These are phyloP conservation scores for Globisporangium perplexum DNA, from an alignment of 352 stramenopile genomes.

Conservation along the genomic window DNA sequence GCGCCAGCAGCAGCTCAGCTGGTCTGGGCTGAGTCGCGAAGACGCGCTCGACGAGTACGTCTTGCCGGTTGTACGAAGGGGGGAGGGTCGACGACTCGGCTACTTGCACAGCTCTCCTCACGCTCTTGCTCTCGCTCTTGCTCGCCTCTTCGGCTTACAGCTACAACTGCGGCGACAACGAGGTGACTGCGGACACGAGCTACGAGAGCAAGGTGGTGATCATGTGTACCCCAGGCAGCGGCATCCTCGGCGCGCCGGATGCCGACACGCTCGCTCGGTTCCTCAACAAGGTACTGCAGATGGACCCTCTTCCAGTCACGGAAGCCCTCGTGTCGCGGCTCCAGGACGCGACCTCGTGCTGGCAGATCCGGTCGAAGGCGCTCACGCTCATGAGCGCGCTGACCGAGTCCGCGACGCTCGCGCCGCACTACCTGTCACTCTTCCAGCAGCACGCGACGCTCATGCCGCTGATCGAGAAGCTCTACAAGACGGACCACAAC, in stretches of 20 bases:
- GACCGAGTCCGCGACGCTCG: constrained; percentile 35
- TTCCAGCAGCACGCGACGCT: constrained; percentile 22
- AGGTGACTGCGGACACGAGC: constrained; percentile 4
- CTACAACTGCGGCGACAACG: constrained; percentile 18
- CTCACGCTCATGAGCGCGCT: constrained; percentile 51
- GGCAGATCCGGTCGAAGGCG: constrained; percentile 49
- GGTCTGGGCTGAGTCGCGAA: constrained; percentile 40
- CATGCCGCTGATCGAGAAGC: constrained; percentile 24
- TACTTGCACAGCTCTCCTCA: not conserved
- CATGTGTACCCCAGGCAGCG: constrained; percentile 37
- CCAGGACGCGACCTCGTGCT: constrained; percentile 26
- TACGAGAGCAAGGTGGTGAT: constrained; percentile 48
- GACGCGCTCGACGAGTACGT: constrained; percentile 43
- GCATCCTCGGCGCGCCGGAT: constrained; percentile 52
- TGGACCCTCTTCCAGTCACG: constrained; percentile 24
- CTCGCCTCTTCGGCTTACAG: constrained; percentile 7
- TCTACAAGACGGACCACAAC: constrained; percentile 31
- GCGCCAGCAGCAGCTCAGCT: constrained; percentile 23
- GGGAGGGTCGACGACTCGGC: too few relatives aligned
- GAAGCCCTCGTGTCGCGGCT: constrained; percentile 31
- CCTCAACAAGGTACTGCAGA: constrained; percentile 28
- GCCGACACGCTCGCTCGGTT: constrained; percentile 37
- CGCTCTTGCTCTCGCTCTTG: not conserved
- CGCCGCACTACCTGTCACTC: constrained; percentile 21
- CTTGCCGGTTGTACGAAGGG: too few relatives aligned